These are phyloP conservation scores for Aureobasidium sp. DNA, from an alignment of 2,329 filamentous ascomycete genomes.

Conservation along the genomic window DNA sequence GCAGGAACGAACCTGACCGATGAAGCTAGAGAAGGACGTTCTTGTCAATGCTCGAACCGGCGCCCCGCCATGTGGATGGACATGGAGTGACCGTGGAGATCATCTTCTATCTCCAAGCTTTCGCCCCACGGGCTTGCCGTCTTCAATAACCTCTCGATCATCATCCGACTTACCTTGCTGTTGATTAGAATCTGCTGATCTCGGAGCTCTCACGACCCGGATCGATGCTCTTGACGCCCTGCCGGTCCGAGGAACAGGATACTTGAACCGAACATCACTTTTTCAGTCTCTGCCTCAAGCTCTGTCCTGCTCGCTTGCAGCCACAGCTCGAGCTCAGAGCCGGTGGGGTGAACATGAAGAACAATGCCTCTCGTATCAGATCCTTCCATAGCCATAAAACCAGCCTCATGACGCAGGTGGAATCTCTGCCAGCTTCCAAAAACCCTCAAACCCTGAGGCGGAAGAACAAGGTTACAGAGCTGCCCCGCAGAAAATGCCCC, in stretches of 20 bases:
- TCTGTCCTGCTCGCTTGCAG: neutral
- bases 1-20: neutral
- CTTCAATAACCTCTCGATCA: neutral
- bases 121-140: neutral
- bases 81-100: neutral
- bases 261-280: neutral
- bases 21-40: neutral
- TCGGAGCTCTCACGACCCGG: neutral
- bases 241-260: neutral
- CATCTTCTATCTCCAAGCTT: neutral
- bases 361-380: neutral
- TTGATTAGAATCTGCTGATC: neutral
- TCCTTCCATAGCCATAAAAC: neutral
- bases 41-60: neutral
- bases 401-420: neutral
- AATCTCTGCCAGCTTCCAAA: neutral
- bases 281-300: neutral
- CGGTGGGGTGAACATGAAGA: neutral
- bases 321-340: neutral
- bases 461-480: neutral
- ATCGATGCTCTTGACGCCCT: neutral
- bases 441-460: neutral
- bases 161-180: neutral
- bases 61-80: constrained; percentile 5
- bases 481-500: neutral